Evolutionary conservation across 2,329 filamentous ascomycete genomes (phyloP).

Genomic region (Monilinia fructigena): DNA sequence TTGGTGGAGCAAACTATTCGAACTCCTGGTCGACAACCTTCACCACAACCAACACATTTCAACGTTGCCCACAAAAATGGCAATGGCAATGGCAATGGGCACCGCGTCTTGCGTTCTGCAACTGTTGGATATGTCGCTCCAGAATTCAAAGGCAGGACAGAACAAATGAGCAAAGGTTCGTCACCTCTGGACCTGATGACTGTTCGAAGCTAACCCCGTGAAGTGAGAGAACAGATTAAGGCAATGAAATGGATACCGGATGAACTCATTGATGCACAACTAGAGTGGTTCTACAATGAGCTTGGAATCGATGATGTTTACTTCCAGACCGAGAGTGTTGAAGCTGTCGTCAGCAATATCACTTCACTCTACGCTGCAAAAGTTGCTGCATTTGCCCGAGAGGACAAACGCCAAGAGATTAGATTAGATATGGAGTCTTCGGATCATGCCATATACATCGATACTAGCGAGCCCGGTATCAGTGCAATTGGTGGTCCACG

Average conservation of each 20-base stretch:
- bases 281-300: slow-evolving; percentile 95
- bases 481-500: slow-evolving; percentile 75
- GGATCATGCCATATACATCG: slow-evolving; percentile 97
- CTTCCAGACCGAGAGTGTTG: slow-evolving; percentile 84
- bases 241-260: slow-evolving; percentile 74
- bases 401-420: slow-evolving; percentile 93
- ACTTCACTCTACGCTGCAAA: slow-evolving; percentile 97
- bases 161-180: slow-evolving; percentile 55
- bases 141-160: slow-evolving; percentile 86
- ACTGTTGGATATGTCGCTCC: slow-evolving; percentile 94
- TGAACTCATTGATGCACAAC: slow-evolving; percentile 79
- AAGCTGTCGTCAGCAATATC: slow-evolving; percentile 89
- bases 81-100: slow-evolving; percentile 55
- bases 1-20: slow-evolving; percentile 35
- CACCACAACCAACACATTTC: slow-evolving; percentile 84
- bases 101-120: slow-evolving; percentile 78
- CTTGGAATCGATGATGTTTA: slow-evolving; percentile 98
- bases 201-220: slow-evolving; percentile 24
- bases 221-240: slow-evolving; percentile 71
- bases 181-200: slow-evolving; percentile 5
- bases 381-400: slow-evolving; percentile 86
- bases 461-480: slow-evolving; percentile 88
- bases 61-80: slow-evolving; percentile 62
- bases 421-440: slow-evolving; percentile 90
- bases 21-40: slow-evolving; percentile 51